Evolutionary conservation across 1,284 basidiomycete genomes (phyloP).

Genomic region (Boletus sp.): DNA sequence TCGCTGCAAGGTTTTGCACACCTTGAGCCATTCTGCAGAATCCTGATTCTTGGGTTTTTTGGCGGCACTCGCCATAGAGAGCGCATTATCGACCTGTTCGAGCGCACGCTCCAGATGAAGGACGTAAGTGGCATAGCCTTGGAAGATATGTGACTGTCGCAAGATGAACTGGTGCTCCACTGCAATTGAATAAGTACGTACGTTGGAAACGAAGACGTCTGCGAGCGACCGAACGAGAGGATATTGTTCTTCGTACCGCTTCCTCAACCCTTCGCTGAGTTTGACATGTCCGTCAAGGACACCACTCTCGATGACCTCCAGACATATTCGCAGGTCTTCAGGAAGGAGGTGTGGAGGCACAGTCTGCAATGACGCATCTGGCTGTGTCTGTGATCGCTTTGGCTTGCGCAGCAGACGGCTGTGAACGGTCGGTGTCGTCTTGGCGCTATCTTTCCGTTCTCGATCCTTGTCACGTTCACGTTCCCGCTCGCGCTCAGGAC

Average conservation of each 20-base stretch:
- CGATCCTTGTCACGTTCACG: constrained; percentile 51
- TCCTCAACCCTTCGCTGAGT: constrained; percentile 76
- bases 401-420: constrained; percentile 61
- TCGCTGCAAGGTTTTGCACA: constrained; percentile 65
- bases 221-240: constrained; percentile 87
- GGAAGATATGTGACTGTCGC: constrained; percentile 80
- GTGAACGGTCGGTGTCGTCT: constrained; percentile 38
- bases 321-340: constrained; percentile 78
- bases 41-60: constrained; percentile 81
- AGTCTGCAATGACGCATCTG: constrained; percentile 47
- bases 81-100: constrained; percentile 78
- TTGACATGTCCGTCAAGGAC: constrained; percentile 85
- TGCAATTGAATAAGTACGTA: constrained; percentile 41
- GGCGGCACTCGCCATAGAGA: constrained; percentile 56
- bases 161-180: constrained; percentile 14
- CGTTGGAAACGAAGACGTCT: constrained; percentile 90
- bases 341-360: constrained; percentile 75
- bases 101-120: constrained; percentile 87
- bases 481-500: constrained; percentile 46
- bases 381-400: constrained; percentile 56
- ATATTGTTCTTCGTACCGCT: constrained; percentile 89
- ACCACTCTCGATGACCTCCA: constrained; percentile 80
- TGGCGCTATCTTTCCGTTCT: constrained; percentile 49
- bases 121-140: constrained; percentile 89
- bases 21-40: constrained; percentile 69